Percentiles rank a stretch among this genome's conserved stretches.
Conservation (phyloP, 2,329 filamentous ascomycete genomes). For the Monosporascus sp. region DNA sequence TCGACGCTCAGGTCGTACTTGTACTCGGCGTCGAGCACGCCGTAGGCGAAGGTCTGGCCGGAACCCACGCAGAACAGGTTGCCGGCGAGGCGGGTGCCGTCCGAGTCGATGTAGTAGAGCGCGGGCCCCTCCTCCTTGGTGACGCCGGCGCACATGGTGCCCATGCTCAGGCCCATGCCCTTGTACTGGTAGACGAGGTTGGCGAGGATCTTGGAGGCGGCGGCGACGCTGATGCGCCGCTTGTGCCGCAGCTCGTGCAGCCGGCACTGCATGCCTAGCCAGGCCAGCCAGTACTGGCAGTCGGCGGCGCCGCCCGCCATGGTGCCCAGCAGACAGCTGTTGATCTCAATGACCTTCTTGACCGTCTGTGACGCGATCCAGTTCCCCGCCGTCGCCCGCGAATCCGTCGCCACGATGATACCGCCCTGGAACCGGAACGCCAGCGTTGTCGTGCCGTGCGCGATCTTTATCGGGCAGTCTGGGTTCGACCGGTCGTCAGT, state of each 20-base stretch:
- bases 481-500: slow-evolving; percentile 98
- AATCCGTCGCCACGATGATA: slow-evolving; percentile 98
- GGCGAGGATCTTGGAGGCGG: slow-evolving; percentile 95
- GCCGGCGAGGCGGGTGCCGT: slow-evolving; percentile 85
- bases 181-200: slow-evolving; percentile 99
- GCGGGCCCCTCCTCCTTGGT: slow-evolving; percentile 93
- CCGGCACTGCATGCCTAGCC: slow-evolving; percentile 97
- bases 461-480: slow-evolving; percentile 97
- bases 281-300: slow-evolving; percentile 99
- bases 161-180: slow-evolving; percentile 97
- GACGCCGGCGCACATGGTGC: slow-evolving; percentile 98
- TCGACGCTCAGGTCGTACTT: slow-evolving; percentile 80
- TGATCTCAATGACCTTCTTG: slow-evolving; percentile 99
- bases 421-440: slow-evolving; percentile 97
- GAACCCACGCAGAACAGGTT: slow-evolving; percentile 98
- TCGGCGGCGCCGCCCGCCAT: slow-evolving; percentile 99
- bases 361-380: slow-evolving; percentile 99
- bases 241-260: slow-evolving; percentile 99
- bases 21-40: slow-evolving; percentile 95
- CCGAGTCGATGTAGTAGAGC: slow-evolving; percentile 97
- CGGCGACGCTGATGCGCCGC: slow-evolving; percentile 94
- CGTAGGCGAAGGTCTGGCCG: slow-evolving; percentile 97
- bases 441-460: slow-evolving; percentile 95
- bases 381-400: slow-evolving; percentile 91
- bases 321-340: slow-evolving; percentile 86